Evolutionary conservation across 257 asterid genomes (phyloP).

Genomic region (Solanum chaucha): DNA sequence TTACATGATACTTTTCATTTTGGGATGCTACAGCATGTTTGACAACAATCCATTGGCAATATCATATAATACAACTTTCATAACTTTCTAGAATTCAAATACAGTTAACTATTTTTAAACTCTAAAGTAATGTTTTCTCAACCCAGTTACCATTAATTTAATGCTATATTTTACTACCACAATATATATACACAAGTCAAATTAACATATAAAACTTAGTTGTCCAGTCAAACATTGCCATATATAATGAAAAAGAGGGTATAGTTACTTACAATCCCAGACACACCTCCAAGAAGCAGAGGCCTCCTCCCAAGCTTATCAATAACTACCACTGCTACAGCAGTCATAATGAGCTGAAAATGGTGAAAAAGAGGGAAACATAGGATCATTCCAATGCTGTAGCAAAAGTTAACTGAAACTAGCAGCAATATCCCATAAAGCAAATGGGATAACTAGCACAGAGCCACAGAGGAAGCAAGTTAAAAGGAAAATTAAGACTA

Average conservation of each 20-base stretch:
- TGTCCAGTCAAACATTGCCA: background rate
- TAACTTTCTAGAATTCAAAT: background rate
- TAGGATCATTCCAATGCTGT: background rate
- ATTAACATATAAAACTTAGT: background rate
- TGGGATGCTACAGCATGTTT: background rate
- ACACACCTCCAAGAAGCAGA: conserved; percentile 89
- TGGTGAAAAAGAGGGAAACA: background rate
- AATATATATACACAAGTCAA: background rate
- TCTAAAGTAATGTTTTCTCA: background rate
- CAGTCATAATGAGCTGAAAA: conserved; percentile 80
- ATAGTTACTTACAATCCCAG: conserved; percentile 73
- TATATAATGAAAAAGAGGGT: background rate
- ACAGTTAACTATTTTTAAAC: background rate
- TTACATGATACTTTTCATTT: background rate
- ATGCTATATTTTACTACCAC: background rate
- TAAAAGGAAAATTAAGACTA: background rate
- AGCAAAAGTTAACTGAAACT: background rate
- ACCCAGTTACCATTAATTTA: background rate
- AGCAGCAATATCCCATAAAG: background rate
- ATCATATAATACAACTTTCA: background rate
- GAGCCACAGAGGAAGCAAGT: background rate
- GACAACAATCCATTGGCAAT: background rate
- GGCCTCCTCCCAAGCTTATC: conserved; percentile 96
- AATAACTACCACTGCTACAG: conserved; percentile 61
- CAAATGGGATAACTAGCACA: background rate